Conservation (phyloP, 352 stramenopile genomes). For the Phytophthora pistaciae region DNA sequence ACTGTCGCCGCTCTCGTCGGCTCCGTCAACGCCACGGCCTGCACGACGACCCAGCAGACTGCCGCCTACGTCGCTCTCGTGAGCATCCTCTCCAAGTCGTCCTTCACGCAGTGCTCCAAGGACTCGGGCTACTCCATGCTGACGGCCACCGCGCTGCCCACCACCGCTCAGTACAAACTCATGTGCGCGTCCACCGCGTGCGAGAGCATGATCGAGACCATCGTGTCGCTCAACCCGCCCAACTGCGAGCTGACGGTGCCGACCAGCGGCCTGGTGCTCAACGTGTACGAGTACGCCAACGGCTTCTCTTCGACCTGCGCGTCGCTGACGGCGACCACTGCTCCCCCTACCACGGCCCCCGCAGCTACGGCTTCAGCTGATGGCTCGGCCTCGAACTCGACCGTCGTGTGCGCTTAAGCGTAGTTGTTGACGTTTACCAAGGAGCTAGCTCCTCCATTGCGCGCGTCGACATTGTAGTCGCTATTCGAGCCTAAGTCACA, state of each 20-base stretch:
- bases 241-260: constrained; percentile 35
- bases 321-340: constrained; percentile 8
- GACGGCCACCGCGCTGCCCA: constrained; percentile 30
- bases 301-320: constrained; percentile 23
- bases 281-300: constrained; percentile 35
- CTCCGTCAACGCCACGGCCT: constrained; percentile 10
- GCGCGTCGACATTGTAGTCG: not conserved
- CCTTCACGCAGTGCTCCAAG: constrained; percentile 18
- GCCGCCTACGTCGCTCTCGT: constrained; percentile 24
- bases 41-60: constrained; percentile 21
- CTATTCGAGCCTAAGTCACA: not conserved
- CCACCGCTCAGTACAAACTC: constrained; percentile 26
- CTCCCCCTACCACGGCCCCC: constrained; percentile 1
- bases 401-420: not conserved
- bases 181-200: constrained; percentile 37
- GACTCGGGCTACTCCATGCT: constrained; percentile 40
- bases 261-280: constrained; percentile 29
- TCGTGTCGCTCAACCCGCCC: constrained; percentile 27
- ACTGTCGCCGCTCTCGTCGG: constrained; percentile 16
- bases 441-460: not conserved
- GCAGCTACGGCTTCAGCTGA: not conserved
- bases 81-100: constrained; percentile 17
- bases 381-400: constrained; percentile 4
- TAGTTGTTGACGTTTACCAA: not conserved
- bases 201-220: constrained; percentile 21